phyloP scores from a whole-genome alignment of 108 stramenopile genomes.

The Cyclotella cryptica region DNA sequence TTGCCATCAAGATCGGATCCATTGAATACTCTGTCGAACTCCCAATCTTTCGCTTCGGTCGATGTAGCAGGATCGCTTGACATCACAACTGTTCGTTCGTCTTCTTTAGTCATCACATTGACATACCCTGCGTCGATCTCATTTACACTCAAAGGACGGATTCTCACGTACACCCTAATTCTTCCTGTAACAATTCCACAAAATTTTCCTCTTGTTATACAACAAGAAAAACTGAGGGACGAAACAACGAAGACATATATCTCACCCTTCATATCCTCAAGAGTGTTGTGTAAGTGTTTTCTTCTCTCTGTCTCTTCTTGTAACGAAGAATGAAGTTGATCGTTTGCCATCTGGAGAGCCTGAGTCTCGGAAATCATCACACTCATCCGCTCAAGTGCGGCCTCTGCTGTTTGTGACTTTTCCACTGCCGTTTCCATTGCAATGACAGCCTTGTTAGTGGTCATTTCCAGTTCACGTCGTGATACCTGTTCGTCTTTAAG shows the following conservation, averaged over 20 bases:
- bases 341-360: conserved; percentile 51
- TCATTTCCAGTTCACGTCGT: conserved; percentile 38
- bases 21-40: conserved; percentile 74
- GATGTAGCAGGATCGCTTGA: conserved; percentile 34
- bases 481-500: conserved; percentile 39
- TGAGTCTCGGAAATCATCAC: conserved; percentile 45
- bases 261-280: conserved; percentile 72
- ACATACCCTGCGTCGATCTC: conserved; percentile 46
- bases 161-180: conserved; percentile 74
- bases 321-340: conserved; percentile 56
- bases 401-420: conserved; percentile 29
- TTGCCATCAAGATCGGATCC: conserved; percentile 45
- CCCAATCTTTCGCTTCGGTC: conserved; percentile 53
- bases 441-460: conserved; percentile 31
- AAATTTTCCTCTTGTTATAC: no score
- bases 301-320: conserved; percentile 59
- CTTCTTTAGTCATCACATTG: conserved; percentile 46
- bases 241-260: background rate
- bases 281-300: conserved; percentile 69
- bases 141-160: conserved; percentile 57
- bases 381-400: conserved; percentile 38
- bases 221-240: background rate
- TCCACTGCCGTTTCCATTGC: conserved; percentile 39
- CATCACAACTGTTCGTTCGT: conserved; percentile 50
- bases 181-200: no score